Conservation (phyloP, 805 yeast species). For the Starmerella geochares region DNA sequence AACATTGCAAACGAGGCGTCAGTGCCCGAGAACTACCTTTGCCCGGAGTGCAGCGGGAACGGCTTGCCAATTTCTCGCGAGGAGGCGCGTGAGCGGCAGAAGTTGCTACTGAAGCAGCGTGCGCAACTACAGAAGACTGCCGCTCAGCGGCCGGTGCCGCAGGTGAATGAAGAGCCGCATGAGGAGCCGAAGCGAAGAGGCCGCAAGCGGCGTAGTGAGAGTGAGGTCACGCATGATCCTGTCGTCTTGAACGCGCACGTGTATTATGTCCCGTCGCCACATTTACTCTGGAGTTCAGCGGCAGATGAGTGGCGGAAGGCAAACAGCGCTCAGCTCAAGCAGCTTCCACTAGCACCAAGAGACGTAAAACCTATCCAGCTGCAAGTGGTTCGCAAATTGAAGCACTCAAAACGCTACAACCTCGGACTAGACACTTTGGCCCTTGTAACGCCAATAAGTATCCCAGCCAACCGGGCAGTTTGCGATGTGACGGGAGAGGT, state of each 20-base stretch:
- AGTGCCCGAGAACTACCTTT: constrained; percentile 72
- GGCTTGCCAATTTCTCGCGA: constrained; percentile 36
- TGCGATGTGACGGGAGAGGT: constrained; percentile 65
- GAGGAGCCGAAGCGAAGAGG: constrained; percentile 11
- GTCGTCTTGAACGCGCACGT: background rate
- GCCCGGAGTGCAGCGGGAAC: constrained; percentile 63
- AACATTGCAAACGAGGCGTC: constrained; percentile 58
- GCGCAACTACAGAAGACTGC: constrained; percentile 1
- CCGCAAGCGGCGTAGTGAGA: constrained; percentile 10
- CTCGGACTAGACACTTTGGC: constrained; percentile 19
- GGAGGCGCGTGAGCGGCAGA: constrained; percentile 37
- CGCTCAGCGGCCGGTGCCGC: background rate
- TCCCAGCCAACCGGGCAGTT: constrained; percentile 39
- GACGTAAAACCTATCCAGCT: constrained; percentile 2
- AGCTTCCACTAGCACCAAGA: constrained; percentile 4
- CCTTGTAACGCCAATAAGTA: constrained; percentile 52
- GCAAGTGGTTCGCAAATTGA: background rate
- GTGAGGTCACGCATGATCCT: background rate
- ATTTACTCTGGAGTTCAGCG: background rate
- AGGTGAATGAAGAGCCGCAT: background rate
- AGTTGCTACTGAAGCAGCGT: constrained; percentile 19
- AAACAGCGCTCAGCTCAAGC: background rate
- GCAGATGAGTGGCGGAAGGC: background rate
- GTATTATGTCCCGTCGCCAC: background rate
- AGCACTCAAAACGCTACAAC: constrained; percentile 2